phyloP scores from a whole-genome alignment of 73 alveolate species.

The Tetrahymena borealis region DNA sequence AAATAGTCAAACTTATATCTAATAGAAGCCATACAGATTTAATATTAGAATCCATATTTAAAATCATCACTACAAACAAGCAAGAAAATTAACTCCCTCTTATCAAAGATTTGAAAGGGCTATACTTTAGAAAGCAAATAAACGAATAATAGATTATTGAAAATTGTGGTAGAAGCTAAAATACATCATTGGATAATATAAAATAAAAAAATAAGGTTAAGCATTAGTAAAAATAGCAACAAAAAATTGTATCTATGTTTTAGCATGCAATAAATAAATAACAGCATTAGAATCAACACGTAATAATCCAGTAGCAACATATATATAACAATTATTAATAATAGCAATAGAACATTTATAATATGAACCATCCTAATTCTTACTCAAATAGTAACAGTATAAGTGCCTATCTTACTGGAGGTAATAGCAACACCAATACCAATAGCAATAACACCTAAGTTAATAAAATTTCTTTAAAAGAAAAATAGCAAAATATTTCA shows the following conservation, averaged over 20 bases:
- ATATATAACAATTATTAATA: background rate
- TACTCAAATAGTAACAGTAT: background rate
- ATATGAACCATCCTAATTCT: background rate
- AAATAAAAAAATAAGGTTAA: no score
- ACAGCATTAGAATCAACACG: background rate
- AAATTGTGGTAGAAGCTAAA: no score
- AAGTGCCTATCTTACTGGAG: background rate
- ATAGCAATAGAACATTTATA: background rate
- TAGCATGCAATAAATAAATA: background rate
- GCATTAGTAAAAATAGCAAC: no score
- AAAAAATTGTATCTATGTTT: background rate
- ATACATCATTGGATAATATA: no score
- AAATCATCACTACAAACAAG: no score
- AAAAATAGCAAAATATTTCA: background rate
- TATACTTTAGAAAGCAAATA: no score
- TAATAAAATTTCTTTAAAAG: background rate
- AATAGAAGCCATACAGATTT: no score
- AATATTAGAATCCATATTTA: no score
- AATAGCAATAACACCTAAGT: background rate
- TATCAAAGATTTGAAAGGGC: no score
- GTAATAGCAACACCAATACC: background rate
- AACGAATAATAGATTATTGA: no score
- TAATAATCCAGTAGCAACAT: background rate
- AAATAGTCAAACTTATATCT: no score
- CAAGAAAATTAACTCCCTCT: no score